Percentiles rank a stretch among this genome's conserved stretches.
Evolutionary conservation across 306 rosid genomes (phyloP).

Genomic region (Corylus avellana): DNA sequence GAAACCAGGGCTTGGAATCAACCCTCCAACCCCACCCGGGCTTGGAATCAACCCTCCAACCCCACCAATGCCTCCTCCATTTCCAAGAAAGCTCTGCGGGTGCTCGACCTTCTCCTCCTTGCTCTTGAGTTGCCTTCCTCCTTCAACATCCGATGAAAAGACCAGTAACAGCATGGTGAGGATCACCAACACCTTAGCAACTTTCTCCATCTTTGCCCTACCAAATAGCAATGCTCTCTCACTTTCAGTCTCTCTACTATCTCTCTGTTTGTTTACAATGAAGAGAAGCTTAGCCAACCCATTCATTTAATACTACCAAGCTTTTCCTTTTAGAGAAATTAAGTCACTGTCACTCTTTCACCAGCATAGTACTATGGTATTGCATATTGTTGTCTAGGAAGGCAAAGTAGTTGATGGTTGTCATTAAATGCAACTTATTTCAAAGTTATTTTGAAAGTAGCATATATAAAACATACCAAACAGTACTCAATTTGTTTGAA

Average conservation of each 20-base stretch:
- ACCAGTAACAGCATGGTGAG: conserved; percentile 27
- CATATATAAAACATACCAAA: background rate
- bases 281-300: conserved; percentile 5
- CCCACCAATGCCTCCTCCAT: background rate
- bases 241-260: background rate
- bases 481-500: background rate
- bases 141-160: conserved; percentile 28
- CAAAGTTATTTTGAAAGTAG: background rate
- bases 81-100: conserved; percentile 2
- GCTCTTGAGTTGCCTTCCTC: conserved; percentile 19
- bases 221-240: background rate
- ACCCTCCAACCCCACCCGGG: background rate
- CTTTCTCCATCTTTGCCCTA: conserved; percentile 28
- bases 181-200: conserved; percentile 28
- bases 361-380: background rate
- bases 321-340: conserved; percentile 1
- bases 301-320: conserved; percentile 29
- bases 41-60: background rate
- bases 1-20: background rate
- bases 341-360: no score
- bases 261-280: background rate
- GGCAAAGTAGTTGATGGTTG: background rate
- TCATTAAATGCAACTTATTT: background rate
- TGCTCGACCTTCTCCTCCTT: background rate
- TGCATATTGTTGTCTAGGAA: background rate